These are phyloP conservation scores for Rhynchosporium agropyri DNA, from an alignment of 2,329 filamentous ascomycete genomes.

Conservation along the genomic window DNA sequence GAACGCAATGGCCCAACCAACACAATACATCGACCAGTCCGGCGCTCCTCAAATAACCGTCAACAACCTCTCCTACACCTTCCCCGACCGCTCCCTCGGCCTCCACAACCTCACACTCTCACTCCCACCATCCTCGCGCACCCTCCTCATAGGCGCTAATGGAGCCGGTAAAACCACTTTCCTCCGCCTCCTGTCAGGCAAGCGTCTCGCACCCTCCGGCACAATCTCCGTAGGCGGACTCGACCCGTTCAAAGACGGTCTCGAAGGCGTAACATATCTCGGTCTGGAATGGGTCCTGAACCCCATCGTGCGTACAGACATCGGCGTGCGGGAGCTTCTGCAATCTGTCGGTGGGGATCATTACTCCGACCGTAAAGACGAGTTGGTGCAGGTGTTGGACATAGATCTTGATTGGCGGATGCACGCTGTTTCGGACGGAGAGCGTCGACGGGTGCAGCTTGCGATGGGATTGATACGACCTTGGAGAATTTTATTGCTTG, in stretches of 20 bases:
- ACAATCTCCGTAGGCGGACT: conserved; percentile 78
- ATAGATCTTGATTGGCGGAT: conserved; percentile 93
- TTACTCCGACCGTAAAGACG: conserved; percentile 80
- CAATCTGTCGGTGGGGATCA: conserved; percentile 82
- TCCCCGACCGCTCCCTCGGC: conserved; percentile 82
- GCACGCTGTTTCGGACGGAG: conserved; percentile 93
- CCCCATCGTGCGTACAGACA: conserved; percentile 92
- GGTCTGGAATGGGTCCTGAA: conserved; percentile 98
- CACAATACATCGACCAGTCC: conserved; percentile 21
- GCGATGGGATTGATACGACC: conserved; percentile 93
- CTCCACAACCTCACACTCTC: conserved; percentile 72
- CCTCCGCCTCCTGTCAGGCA: conserved; percentile 86
- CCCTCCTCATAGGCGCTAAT: conserved; percentile 92
- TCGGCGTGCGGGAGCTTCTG: conserved; percentile 85
- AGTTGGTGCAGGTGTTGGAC: conserved; percentile 85
- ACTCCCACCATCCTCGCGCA: conserved; percentile 81
- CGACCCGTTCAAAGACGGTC: conserved; percentile 87
- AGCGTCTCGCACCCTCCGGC: conserved; percentile 80
- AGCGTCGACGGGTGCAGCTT: conserved; percentile 87
- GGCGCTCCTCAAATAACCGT: conserved; percentile 60
- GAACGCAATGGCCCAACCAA: neutral
- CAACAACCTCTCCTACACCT: conserved; percentile 80
- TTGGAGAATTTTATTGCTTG: conserved; percentile 87
- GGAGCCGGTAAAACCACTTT: conserved; percentile 97
- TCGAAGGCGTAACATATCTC: conserved; percentile 95